Base-by-base conservation (phyloP, 768 basidiomycete species). In the Tulasnella sp. region DNA sequence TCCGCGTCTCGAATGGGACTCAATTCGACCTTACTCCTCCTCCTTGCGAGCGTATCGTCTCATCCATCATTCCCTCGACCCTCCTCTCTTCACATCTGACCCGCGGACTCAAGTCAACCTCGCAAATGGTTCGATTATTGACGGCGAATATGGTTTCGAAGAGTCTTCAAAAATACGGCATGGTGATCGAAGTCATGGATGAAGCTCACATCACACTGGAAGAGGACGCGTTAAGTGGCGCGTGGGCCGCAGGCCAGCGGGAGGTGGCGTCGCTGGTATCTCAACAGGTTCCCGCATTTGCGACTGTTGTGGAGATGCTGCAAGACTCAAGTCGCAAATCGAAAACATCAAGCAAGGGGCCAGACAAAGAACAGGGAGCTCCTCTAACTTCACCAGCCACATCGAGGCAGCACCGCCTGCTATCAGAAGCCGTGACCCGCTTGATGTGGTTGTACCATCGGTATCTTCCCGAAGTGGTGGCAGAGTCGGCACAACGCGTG, bases 381-480 rank as follows among this genome's bases (percentile, higher is more conserved):
- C 13, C 42, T 19, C 42, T 13, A 43, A 13, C 42, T 19, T 19
- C 41, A n/a, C 11, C 41, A 43, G 24, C 10, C 48, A 11, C 48
- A 26, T 11, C 10, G 48, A 11, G 24, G 23, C 62, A 45, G 65
- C 63, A 41, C 53, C 65, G 68, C 0, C 70, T 98, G 63, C 72
- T 96, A 27, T 79, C 84, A 0, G 94, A 97, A 72, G 78, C 80
- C 51, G 82, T 92, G 0, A 82, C 92, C 64, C 72, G 92, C 26
- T 70, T 98, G 43, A 73, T 96, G 61, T 87, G 85, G 80, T 75
- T 94, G 51, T 98, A 96, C 68, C 88, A 95, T 65, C 76, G 76
- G 23, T 83, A 81, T 61, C 70, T 94, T 27, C 88, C 91, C 0
- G 73, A 77, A 0, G 71, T 90, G 1, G 84, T 88, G 3, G 80